phyloP scores from a whole-genome alignment of 306 rosid genomes.

The Trichosanthes cucumerina region DNA sequence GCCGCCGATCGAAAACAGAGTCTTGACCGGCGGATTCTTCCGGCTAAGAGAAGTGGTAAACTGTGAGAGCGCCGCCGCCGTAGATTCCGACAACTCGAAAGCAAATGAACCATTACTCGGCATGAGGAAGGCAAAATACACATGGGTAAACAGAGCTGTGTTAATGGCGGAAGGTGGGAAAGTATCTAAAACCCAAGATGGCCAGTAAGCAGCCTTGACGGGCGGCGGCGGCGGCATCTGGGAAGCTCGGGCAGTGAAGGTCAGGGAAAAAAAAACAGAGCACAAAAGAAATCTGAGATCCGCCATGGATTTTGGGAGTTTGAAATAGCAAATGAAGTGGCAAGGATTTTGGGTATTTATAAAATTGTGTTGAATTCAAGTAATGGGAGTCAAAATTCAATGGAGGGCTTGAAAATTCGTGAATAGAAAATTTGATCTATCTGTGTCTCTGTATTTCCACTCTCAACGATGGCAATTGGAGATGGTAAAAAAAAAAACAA shows the following conservation, averaged over 20 bases:
- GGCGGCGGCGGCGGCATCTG: background rate
- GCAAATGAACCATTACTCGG: slow-evolving; percentile 33
- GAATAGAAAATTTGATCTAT: background rate
- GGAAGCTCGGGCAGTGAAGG: background rate
- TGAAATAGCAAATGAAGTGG: background rate
- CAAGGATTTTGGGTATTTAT: background rate
- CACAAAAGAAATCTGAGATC: background rate
- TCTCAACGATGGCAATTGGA: background rate
- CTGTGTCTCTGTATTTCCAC: background rate
- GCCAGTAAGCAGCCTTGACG: slow-evolving; percentile 48
- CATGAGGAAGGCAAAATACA: slow-evolving; percentile 42
- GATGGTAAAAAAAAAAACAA: background rate
- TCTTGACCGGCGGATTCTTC: slow-evolving; percentile 22
- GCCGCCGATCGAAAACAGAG: slow-evolving; percentile 55
- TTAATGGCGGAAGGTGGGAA: slow-evolving; percentile 54
- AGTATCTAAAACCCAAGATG: slow-evolving; percentile 16
- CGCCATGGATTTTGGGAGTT: background rate
- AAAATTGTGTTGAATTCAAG: background rate
- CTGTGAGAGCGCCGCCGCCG: slow-evolving; percentile 16
- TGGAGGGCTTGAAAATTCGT: background rate
- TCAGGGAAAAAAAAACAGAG: background rate
- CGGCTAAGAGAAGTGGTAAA: slow-evolving; percentile 33
- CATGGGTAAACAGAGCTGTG: slow-evolving; percentile 57
- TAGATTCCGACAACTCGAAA: slow-evolving; percentile 24
- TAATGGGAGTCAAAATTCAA: background rate